Percentiles rank a stretch among this genome's conserved stretches.
phyloP scores from a whole-genome alignment of 2,329 filamentous ascomycete genomes.

The Akanthomyces muscarius region DNA sequence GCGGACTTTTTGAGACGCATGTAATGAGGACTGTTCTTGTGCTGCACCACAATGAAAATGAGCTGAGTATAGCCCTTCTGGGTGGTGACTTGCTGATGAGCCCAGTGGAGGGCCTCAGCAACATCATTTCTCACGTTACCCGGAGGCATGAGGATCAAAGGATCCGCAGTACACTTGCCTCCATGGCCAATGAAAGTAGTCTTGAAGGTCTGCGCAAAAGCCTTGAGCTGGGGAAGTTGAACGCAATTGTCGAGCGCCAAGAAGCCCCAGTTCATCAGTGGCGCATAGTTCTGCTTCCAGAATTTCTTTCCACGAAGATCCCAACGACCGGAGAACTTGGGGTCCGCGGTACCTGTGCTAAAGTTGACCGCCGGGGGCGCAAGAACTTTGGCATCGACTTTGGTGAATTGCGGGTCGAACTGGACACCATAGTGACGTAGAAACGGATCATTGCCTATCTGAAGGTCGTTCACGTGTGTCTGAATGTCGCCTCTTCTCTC shows the following conservation, averaged over 20 bases:
- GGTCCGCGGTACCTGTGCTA: conserved; percentile 52
- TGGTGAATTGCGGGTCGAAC: conserved; percentile 61
- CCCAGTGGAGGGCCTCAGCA: conserved; percentile 47
- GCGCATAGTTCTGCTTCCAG: conserved; percentile 55
- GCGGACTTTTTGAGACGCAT: conserved; percentile 83
- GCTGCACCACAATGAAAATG: conserved; percentile 71
- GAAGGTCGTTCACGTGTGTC: conserved; percentile 53
- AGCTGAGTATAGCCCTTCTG: conserved; percentile 62
- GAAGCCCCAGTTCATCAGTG: conserved; percentile 72
- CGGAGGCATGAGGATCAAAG: conserved; percentile 34
- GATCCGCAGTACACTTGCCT: conserved; percentile 36
- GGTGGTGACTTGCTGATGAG: conserved; percentile 48
- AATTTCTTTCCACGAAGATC: conserved; percentile 79
- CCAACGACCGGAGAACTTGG: conserved; percentile 73
- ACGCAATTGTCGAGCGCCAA: conserved; percentile 59
- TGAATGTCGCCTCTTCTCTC: conserved; percentile 65
- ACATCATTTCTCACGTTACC: conserved; percentile 35
- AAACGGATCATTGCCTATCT: conserved; percentile 65
- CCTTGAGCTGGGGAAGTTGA: conserved; percentile 31
- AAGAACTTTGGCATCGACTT: conserved; percentile 67
- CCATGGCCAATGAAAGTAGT: conserved; percentile 47
- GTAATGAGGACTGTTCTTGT: conserved; percentile 69
- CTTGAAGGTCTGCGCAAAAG: conserved; percentile 41
- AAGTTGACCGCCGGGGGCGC: conserved; percentile 69
- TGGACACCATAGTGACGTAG: conserved; percentile 70